Evolutionary conservation across 176 grass and related monocot genomes (phyloP).

Genomic region (Lolium rigidum): DNA sequence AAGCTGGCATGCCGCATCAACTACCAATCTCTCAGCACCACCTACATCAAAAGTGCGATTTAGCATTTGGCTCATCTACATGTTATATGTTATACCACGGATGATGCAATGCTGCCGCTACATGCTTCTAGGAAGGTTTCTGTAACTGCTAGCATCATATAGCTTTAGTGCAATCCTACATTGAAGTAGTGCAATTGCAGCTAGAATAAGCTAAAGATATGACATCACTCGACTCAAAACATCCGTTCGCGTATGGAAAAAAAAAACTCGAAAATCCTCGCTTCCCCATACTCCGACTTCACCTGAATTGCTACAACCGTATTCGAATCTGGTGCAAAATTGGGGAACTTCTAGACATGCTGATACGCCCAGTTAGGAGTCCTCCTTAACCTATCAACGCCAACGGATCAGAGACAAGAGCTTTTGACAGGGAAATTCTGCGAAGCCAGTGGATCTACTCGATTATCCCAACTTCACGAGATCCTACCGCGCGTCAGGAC

Average conservation of each 20-base stretch:
- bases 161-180: neutral
- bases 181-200: neutral
- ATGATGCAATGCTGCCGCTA: neutral
- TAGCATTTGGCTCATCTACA: neutral
- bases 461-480: neutral
- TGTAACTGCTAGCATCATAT: neutral
- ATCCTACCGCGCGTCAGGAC: neutral
- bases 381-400: neutral
- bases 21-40: constrained; percentile 93
- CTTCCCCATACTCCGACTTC: neutral
- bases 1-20: constrained; percentile 87
- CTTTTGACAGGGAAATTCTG: neutral
- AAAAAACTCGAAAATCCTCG: neutral
- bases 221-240: neutral
- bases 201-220: neutral
- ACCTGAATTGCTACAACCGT: neutral
- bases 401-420: neutral
- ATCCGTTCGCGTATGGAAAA: neutral
- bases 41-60: constrained; percentile 41
- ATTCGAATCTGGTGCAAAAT: neutral
- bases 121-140: neutral
- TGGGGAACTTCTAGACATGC: neutral
- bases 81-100: neutral
- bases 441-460: constrained; percentile 22
- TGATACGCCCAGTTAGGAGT: neutral